phyloP scores from a whole-genome alignment of 2,329 filamentous ascomycete species.

The Penicillium glabrum region DNA sequence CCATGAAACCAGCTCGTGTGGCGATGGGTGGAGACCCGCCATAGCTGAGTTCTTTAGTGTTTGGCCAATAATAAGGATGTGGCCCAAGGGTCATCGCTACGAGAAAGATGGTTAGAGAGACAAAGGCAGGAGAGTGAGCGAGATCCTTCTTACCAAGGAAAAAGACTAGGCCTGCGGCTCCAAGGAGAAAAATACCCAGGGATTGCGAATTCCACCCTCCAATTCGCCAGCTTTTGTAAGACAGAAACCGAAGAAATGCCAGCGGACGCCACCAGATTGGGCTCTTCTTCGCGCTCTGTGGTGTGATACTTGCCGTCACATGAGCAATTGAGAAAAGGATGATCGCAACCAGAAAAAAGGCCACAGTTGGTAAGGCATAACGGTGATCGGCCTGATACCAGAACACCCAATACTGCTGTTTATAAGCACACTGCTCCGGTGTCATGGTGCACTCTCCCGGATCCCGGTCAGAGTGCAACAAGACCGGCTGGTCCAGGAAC shows the following conservation, averaged over 20 bases:
- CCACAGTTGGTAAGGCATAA: constrained; percentile 52
- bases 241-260: constrained; percentile 37
- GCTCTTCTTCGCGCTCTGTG: constrained; percentile 6
- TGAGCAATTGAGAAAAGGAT: constrained; percentile 46
- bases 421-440: constrained; percentile 26
- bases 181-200: constrained; percentile 44
- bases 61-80: constrained; percentile 56
- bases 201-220: constrained; percentile 44
- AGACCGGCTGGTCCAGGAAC: constrained; percentile 25
- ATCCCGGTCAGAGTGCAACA: constrained; percentile 24
- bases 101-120: background rate
- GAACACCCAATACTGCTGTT: constrained; percentile 19
- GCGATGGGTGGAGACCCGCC: constrained; percentile 54
- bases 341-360: constrained; percentile 52
- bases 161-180: constrained; percentile 43
- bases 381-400: constrained; percentile 55
- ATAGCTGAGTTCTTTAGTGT: constrained; percentile 34
- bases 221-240: constrained; percentile 19
- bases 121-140: background rate
- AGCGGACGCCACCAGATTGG: constrained; percentile 26
- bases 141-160: constrained; percentile 30
- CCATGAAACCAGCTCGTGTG: constrained; percentile 52
- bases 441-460: constrained; percentile 23
- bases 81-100: constrained; percentile 48
- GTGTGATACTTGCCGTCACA: constrained; percentile 13